These are phyloP conservation scores for Dothiorella sarmentorum DNA, from an alignment of 2,329 filamentous ascomycete species.

Conservation along the genomic window DNA sequence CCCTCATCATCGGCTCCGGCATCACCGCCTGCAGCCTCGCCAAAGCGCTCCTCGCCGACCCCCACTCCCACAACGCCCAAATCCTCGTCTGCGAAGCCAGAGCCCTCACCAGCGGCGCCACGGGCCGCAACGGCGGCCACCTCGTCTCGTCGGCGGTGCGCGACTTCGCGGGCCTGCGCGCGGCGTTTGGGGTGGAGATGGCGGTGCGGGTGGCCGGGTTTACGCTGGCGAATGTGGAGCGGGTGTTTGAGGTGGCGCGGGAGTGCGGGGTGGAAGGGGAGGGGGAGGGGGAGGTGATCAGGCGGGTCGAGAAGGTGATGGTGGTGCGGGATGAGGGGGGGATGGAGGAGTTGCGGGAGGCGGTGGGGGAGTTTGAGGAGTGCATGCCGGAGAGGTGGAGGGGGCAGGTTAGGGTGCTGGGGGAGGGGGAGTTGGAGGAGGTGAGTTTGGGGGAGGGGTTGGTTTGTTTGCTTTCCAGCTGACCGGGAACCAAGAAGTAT, in stretches of 20 bases:
- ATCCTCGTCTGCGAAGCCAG: constrained; percentile 42
- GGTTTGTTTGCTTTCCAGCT: too few species aligned
- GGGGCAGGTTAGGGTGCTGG: not conserved
- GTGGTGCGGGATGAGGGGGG: not conserved
- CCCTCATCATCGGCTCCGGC: constrained; percentile 39
- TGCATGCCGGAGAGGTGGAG: not conserved
- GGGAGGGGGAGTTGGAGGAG: not conserved
- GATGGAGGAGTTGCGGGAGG: not conserved
- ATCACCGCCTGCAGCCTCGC: constrained; percentile 49
- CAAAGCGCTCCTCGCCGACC: constrained; percentile 32
- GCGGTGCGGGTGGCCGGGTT: not conserved
- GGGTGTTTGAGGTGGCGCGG: not conserved
- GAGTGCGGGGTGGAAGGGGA: not conserved
- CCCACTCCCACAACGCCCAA: too few species aligned
- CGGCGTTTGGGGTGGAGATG: not conserved
- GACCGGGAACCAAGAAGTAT: too few species aligned
- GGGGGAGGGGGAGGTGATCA: not conserved
- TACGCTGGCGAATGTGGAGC: not conserved
- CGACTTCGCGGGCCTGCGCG: not conserved
- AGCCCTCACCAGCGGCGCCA: constrained; percentile 28
- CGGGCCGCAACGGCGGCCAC: constrained; percentile 32
- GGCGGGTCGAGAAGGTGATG: not conserved
- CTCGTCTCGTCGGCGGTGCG: constrained; percentile 7
- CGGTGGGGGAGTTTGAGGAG: not conserved
- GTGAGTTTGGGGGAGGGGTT: too few species aligned